Conservation (phyloP, 2,329 filamentous ascomycete genomes). For the Pyricularia pennisetigena region DNA sequence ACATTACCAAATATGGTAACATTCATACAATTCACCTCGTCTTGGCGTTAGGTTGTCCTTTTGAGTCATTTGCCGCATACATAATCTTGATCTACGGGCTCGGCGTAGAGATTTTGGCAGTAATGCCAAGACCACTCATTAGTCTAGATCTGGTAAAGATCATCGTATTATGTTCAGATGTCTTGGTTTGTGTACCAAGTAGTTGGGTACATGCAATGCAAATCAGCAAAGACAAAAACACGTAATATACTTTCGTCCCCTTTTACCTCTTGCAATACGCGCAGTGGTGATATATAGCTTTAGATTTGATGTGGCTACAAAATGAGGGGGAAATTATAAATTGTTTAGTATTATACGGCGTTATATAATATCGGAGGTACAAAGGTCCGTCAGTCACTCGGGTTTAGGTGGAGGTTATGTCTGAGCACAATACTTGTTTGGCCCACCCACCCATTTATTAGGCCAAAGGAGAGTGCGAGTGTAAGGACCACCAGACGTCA, state of each 20-base stretch:
- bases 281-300: no score
- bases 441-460: no score
- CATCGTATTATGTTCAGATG: neutral
- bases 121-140: neutral
- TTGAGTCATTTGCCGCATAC: neutral
- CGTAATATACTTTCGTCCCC: neutral
- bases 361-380: no score
- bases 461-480: no score
- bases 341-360: no score
- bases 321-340: no score
- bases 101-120: neutral
- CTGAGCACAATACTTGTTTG: no score
- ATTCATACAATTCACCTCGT: neutral
- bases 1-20: neutral
- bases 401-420: no score
- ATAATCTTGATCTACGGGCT: neutral
- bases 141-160: neutral
- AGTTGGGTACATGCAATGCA: neutral
- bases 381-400: no score
- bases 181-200: neutral
- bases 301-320: no score
- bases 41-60: neutral
- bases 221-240: neutral
- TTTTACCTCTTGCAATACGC: no score
- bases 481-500: no score